Percentiles rank a stretch among this genome's conserved stretches.
phyloP scores from a whole-genome alignment of 2,329 filamentous ascomycete genomes.

The Magnaporthales sp. region DNA sequence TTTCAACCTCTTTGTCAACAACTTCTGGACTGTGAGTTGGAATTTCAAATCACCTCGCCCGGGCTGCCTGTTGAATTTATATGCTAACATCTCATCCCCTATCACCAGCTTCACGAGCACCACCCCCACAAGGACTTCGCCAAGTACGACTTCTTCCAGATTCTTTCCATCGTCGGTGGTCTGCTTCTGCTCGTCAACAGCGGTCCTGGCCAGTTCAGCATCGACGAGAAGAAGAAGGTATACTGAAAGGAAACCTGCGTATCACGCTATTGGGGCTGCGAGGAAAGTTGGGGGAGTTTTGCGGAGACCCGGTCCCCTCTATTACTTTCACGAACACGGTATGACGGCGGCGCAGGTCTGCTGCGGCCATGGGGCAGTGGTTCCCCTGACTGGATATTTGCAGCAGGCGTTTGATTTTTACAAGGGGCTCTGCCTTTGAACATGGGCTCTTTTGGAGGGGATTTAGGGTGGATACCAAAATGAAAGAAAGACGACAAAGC shows the following conservation, averaged over 20 bases:
- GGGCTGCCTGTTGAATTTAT: neutral
- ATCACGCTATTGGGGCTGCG: neutral
- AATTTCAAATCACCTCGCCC: neutral
- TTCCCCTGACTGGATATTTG: conserved; percentile 2
- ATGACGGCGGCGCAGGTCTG: neutral
- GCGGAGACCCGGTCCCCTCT: neutral
- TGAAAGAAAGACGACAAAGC: neutral
- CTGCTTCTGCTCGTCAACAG: conserved; percentile 96
- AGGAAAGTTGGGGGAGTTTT: neutral
- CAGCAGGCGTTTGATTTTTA: neutral
- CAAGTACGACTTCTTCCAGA: conserved; percentile 99
- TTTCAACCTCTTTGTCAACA: conserved; percentile 97
- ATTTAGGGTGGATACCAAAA: neutral
- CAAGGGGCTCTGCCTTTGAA: neutral
- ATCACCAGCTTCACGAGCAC: conserved; percentile 75
- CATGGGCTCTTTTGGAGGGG: neutral
- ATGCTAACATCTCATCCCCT: neutral
- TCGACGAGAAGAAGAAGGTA: conserved; percentile 99
- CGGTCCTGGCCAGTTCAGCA: conserved; percentile 93
- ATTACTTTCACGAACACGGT: neutral
- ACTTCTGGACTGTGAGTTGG: conserved; percentile 92
- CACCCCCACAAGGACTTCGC: conserved; percentile 99
- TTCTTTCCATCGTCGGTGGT: conserved; percentile 94
- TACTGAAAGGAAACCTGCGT: conserved; percentile 48
- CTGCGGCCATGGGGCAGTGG: neutral